These are phyloP conservation scores for Fusarium pseudonygamai DNA, from an alignment of 2,329 filamentous ascomycete genomes.

Conservation along the genomic window DNA sequence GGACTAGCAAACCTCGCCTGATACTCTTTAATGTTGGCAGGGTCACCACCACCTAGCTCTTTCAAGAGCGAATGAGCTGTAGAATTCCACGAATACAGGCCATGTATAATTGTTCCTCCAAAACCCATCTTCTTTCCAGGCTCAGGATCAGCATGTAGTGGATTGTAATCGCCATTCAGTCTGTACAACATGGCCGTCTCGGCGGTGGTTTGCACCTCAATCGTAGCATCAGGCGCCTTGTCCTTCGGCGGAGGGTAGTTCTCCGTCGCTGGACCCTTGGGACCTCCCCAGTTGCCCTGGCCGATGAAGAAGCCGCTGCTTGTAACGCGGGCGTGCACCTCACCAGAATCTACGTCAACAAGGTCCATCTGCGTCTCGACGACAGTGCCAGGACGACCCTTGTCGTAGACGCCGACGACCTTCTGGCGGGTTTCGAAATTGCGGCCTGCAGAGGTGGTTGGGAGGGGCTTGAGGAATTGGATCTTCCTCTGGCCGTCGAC, in stretches of 20 bases:
- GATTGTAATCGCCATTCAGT: constrained; percentile 60
- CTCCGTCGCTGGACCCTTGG: constrained; percentile 50
- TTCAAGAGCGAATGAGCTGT: constrained; percentile 55
- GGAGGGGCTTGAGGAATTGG: constrained; percentile 50
- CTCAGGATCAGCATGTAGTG: constrained; percentile 55
- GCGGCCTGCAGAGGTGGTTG: constrained; percentile 47
- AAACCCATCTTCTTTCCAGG: constrained; percentile 56
- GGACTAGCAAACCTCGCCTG: constrained; percentile 57
- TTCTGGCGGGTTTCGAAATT: constrained; percentile 52
- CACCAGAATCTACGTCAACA: constrained; percentile 51
- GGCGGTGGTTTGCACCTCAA: constrained; percentile 50
- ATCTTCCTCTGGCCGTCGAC: constrained; percentile 55
- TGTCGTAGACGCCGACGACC: constrained; percentile 57
- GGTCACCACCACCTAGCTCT: constrained; percentile 52
- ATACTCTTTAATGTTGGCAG: constrained; percentile 53
- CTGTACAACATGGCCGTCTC: constrained; percentile 55
- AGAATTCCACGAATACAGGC: constrained; percentile 59
- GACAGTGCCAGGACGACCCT: constrained; percentile 42
- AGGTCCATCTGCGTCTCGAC: constrained; percentile 53
- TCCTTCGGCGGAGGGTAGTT: constrained; percentile 44
- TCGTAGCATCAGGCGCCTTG: constrained; percentile 50
- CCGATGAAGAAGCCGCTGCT: constrained; percentile 56
- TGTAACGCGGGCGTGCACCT: constrained; percentile 51
- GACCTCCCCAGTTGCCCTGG: constrained; percentile 56
- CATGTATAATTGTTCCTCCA: constrained; percentile 57